phyloP scores from a whole-genome alignment of 2,329 filamentous ascomycete genomes.

The Thielaviopsis populi region DNA sequence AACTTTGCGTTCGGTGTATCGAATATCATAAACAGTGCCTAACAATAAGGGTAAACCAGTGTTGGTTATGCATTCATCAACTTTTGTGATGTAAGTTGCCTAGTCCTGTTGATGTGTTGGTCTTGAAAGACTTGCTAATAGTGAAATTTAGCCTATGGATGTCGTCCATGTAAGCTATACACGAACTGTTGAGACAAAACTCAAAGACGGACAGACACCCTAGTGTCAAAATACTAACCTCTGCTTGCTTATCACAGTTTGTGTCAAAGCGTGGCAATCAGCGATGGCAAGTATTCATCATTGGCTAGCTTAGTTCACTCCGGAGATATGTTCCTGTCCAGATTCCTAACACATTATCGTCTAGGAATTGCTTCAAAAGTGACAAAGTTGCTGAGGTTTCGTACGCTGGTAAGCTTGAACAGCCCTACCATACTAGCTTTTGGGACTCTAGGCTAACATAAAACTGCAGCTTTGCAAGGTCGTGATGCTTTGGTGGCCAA shows the following conservation, averaged over 20 bases:
- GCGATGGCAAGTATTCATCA: conserved; percentile 42
- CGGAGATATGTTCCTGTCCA: no score
- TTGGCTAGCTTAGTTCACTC: not conserved
- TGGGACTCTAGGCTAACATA: conserved; percentile 6
- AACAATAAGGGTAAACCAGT: conserved; percentile 30
- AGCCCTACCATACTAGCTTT: not conserved
- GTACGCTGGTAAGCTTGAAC: conserved; percentile 59
- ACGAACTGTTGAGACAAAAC: no score
- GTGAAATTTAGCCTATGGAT: conserved; percentile 43
- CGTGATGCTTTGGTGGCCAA: conserved; percentile 83
- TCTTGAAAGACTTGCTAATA: not conserved
- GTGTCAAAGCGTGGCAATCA: conserved; percentile 55
- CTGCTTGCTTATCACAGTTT: conserved; percentile 37
- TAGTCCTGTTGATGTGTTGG: not conserved
- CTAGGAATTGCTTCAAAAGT: conserved; percentile 65
- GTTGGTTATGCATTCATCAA: conserved; percentile 98
- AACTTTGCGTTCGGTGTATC: no score
- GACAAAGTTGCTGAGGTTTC: conserved; percentile 81
- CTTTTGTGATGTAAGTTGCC: conserved; percentile 55
- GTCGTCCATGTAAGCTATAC: conserved; percentile 47
- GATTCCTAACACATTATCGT: not conserved
- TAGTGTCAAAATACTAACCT: not conserved
- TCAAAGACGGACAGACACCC: no score
- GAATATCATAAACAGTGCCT: conserved; percentile 16
- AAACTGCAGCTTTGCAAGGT: conserved; percentile 62